phyloP scores from a whole-genome alignment of 441 rosid genomes.

The Croton setiger region DNA sequence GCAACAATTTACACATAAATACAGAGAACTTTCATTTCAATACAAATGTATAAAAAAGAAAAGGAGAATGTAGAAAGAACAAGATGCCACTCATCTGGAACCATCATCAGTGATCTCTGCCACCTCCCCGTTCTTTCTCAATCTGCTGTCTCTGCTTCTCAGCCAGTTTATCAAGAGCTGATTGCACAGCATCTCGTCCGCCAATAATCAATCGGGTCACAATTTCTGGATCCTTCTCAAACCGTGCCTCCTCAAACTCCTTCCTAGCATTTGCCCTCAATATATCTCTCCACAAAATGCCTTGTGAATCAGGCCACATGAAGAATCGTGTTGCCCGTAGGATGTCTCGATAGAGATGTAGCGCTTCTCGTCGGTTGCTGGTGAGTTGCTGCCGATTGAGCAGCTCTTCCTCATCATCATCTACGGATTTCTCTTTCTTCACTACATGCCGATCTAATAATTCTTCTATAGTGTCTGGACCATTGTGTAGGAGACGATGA shows the following conservation, averaged over 20 bases:
- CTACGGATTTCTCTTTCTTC: conserved; percentile 52
- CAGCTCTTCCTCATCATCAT: conserved; percentile 61
- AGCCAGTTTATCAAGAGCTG: conserved; percentile 63
- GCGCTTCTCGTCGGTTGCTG: conserved; percentile 66
- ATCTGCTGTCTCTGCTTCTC: conserved; percentile 72
- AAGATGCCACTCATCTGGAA: neutral
- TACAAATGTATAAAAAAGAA: neutral
- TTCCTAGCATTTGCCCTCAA: conserved; percentile 79
- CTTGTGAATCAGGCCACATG: conserved; percentile 69
- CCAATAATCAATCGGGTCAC: conserved; percentile 70
- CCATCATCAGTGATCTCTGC: neutral
- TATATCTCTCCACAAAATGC: conserved; percentile 69
- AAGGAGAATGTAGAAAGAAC: neutral
- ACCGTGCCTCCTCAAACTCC: conserved; percentile 77
- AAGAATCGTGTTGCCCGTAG: conserved; percentile 75
- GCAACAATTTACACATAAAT: neutral
- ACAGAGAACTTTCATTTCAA: neutral
- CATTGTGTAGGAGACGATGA: conserved; percentile 50
- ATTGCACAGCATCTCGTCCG: conserved; percentile 71
- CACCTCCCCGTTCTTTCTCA: conserved; percentile 38
- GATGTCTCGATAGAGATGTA: conserved; percentile 78
- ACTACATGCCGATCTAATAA: conserved; percentile 67
- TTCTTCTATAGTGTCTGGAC: conserved; percentile 82
- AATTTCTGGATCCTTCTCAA: conserved; percentile 76
- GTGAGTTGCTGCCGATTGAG: conserved; percentile 53